Conservation (phyloP, 371 early-diverging fungal species). For the Mucor indicus region DNA sequence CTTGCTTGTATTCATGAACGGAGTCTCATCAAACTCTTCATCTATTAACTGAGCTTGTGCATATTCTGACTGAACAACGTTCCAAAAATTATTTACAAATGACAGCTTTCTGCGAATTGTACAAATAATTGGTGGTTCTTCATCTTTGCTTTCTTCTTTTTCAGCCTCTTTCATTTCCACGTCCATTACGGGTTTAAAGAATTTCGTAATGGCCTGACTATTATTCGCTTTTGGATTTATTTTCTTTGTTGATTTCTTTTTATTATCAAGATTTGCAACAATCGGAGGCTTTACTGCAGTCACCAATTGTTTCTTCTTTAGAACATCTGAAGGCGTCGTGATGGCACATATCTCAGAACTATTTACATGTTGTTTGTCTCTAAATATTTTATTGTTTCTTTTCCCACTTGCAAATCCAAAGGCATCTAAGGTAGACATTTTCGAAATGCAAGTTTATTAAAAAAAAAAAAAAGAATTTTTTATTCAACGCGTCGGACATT, state of each 20-base stretch:
- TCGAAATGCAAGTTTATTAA: too few relatives aligned
- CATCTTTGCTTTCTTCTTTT: not conserved
- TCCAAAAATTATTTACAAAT: not conserved
- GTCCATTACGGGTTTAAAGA: not conserved
- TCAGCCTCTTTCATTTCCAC: too few relatives aligned
- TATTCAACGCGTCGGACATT: too few relatives aligned
- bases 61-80: not conserved
- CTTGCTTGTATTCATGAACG: not conserved
- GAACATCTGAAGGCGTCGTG: not conserved
- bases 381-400: too few relatives aligned
- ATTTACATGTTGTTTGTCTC: not conserved
- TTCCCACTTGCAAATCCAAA: conserved; percentile 4
- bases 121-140: not conserved
- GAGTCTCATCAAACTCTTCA: too few relatives aligned
- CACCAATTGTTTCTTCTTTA: too few relatives aligned
- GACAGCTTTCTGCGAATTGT: not conserved
- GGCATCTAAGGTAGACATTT: conserved; percentile 7
- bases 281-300: too few relatives aligned
- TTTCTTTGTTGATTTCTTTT: too few relatives aligned
- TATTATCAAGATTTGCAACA: too few relatives aligned
- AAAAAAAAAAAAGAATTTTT: too few relatives aligned
- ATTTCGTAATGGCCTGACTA: not conserved
- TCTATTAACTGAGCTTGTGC: not conserved
- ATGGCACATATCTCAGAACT: not conserved
- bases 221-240: too few relatives aligned